phyloP scores from a whole-genome alignment of 768 basidiomycete species.

The Mycena alexandri region DNA sequence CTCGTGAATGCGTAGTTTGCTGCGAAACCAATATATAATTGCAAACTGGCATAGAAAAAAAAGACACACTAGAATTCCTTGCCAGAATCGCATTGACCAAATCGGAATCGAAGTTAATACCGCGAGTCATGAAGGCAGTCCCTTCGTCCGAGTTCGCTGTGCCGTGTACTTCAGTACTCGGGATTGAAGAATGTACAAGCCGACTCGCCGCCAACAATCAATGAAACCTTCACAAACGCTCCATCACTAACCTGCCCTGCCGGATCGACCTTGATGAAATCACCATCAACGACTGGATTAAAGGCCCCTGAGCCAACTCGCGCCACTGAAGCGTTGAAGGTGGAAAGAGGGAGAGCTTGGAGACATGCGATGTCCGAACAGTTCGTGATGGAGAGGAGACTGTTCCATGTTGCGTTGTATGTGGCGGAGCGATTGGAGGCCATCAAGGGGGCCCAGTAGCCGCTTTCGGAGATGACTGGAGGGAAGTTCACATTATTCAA shows the following conservation, averaged over 20 bases:
- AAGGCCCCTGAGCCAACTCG: slow-evolving; percentile 30
- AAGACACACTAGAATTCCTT: slow-evolving; percentile 28
- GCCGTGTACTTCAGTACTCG: slow-evolving; percentile 28
- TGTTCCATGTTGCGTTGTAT: slow-evolving; percentile 32
- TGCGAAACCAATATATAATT: slow-evolving; percentile 27
- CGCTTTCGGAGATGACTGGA: slow-evolving; percentile 29
- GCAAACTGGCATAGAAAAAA: slow-evolving; percentile 27
- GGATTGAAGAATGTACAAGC: slow-evolving; percentile 28
- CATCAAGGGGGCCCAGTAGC: slow-evolving; percentile 29
- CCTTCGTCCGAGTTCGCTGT: slow-evolving; percentile 31
- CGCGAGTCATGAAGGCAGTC: slow-evolving; percentile 27
- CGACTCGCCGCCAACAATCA: slow-evolving; percentile 29
- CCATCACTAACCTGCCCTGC: slow-evolving; percentile 31
- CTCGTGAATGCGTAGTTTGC: slow-evolving; percentile 28
- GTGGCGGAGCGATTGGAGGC: slow-evolving; percentile 29
- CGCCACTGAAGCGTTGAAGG: slow-evolving; percentile 30
- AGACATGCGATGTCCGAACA: slow-evolving; percentile 31
- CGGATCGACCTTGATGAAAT: slow-evolving; percentile 31
- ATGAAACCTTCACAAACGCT: slow-evolving; percentile 28
- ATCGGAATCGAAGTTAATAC: slow-evolving; percentile 30
- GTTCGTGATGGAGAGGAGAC: slow-evolving; percentile 31
- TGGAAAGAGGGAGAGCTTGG: slow-evolving; percentile 31
- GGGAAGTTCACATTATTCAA: slow-evolving; percentile 22
- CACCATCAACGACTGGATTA: slow-evolving; percentile 30
- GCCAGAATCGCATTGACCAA: slow-evolving; percentile 30